A percentile compares a stretch with the other conserved stretches of the same genome.
These are phyloP conservation scores for Mycena citricolor DNA, from an alignment of 1,284 basidiomycete species.

Conservation along the genomic window DNA sequence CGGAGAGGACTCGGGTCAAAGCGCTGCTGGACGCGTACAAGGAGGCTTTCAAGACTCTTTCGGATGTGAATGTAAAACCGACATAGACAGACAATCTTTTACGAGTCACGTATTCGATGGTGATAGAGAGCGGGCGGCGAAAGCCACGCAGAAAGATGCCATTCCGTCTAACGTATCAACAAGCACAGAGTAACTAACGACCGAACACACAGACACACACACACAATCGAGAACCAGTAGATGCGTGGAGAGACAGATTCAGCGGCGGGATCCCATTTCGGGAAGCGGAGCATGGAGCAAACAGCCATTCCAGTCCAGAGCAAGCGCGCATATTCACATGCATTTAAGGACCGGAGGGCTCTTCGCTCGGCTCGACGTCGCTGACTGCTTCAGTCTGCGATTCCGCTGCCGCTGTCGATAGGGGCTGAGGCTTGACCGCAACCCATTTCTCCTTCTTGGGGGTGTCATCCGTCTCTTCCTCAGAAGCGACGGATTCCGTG, in stretches of 20 bases:
- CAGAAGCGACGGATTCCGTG: conserved; percentile 51
- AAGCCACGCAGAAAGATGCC: no score
- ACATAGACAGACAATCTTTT: no score
- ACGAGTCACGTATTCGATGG: no score
- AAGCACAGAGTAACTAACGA: no score
- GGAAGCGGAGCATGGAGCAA: conserved; percentile 1
- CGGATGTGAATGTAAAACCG: conserved; percentile 62
- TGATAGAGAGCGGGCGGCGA: no score
- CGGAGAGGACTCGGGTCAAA: conserved; percentile 92
- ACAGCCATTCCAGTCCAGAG: background rate
- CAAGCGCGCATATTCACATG: background rate
- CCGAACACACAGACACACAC: no score
- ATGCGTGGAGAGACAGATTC: no score
- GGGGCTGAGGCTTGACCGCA: conserved; percentile 51
- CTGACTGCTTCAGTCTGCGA: no score
- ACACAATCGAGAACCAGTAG: no score
- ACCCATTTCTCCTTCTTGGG: conserved; percentile 74
- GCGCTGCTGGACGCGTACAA: conserved; percentile 94
- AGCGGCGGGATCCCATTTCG: no score
- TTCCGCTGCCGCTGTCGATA: background rate
- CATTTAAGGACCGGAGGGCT: background rate
- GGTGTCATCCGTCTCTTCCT: no score
- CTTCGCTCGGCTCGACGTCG: background rate
- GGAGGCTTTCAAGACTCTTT: conserved; percentile 90
- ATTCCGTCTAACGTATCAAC: no score